Base-by-base conservation (phyloP, 371 early-diverging fungal species). In the Rhizopus delemar region DNA sequence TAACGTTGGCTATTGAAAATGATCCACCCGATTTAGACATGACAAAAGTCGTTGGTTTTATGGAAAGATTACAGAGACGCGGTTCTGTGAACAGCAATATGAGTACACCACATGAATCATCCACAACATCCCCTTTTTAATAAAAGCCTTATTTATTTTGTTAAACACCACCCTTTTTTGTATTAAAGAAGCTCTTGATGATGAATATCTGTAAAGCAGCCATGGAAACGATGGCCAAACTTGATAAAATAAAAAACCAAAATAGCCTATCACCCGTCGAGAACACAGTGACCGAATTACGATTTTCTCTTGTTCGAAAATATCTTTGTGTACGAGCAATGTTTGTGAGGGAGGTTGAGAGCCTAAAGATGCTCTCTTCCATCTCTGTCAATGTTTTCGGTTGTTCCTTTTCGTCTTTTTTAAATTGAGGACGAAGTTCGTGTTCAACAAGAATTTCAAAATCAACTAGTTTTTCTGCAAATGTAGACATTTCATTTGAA, bases 191-290 rank as follows among this genome's bases (percentile, higher is more conserved):
- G 32, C 82, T 83, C 59, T 83, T 82, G 55, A 91, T 85, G 13
- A 91, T 87, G 73, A 88, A 90, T 41, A 97, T 95, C 79, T 97
- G 98, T 15, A 90, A 56, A 8, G 84, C 82, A 6, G 93, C 87
- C 82, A 94, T 93, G 48, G 77, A 61, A 36, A 94, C 79, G 39
- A 97, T 92, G 48, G 90, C 63, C 50, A 81, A 53, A 57, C 86
- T 85, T 73, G 93, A 91, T 9, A 85, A 57, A 22, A 89, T 46
- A 15, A 94, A 88, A 74, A 93, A 93, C 94, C 93, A 95, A 71
- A 90, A 94, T 54, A 96, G 87, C 43, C 95, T 78, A 52, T 51
- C 64, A 73, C 92, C 92, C 3, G 94, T 94, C 34, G 89, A 89
- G 60, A 82, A 67, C 15, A 97, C 94, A 0, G 94, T 94, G 35